Conservation (phyloP, 352 stramenopile genomes). For the Phytophthora idaei region DNA sequence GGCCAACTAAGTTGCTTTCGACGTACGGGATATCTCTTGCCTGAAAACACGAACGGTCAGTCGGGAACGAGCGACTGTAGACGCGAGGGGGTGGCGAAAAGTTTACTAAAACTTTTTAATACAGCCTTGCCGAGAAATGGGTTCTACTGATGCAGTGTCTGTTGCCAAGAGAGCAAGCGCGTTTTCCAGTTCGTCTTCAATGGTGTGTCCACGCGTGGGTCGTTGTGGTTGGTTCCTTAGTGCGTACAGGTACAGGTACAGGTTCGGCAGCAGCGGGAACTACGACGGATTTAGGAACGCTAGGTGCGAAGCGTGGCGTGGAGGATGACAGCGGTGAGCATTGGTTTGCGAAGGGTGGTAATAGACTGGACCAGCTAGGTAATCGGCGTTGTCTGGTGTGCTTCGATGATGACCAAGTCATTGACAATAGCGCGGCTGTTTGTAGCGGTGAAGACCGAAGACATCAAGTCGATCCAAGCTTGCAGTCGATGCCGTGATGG, state of each 20-base stretch:
- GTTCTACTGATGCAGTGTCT: conserved; percentile 68
- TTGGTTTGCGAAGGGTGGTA: neutral
- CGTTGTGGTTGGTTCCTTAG: conserved; percentile 34
- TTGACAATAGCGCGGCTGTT: conserved; percentile 43
- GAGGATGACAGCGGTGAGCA: conserved; percentile 4
- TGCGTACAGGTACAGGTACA: conserved; percentile 30
- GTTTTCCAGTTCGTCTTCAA: conserved; percentile 30
- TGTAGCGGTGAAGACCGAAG: conserved; percentile 41
- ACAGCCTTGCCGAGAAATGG: conserved; percentile 79
- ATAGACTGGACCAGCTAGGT: conserved; percentile 4
- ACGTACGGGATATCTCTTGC: conserved; percentile 30
- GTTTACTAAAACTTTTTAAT: conserved; percentile 74
- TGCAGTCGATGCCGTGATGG: conserved; percentile 41
- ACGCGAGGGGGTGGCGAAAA: conserved; percentile 46
- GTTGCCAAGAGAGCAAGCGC: conserved; percentile 38
- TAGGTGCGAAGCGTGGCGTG: neutral
- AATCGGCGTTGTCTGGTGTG: neutral
- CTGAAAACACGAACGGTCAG: conserved; percentile 37
- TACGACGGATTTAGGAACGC: neutral
- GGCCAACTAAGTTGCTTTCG: conserved; percentile 72
- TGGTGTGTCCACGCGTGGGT: conserved; percentile 16
- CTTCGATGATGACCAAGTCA: conserved; percentile 40
- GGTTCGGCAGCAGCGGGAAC: neutral
- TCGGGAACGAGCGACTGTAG: conserved; percentile 49
- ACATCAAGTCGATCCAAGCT: conserved; percentile 52